These are phyloP conservation scores for Plasmodium malariae DNA, from an alignment of 169 alveolate genomes.

Conservation along the genomic window DNA sequence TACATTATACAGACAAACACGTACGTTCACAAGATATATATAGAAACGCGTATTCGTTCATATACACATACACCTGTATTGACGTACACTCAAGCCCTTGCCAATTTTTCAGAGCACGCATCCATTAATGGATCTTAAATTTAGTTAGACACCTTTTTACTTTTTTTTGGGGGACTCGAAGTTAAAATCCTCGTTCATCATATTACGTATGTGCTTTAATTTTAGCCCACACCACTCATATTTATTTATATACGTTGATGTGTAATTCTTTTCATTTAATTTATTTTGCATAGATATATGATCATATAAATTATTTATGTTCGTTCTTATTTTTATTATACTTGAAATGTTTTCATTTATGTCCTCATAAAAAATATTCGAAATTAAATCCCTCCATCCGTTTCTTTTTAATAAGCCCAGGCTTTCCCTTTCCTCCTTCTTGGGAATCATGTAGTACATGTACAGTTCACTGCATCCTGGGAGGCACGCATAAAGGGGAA, in stretches of 20 bases:
- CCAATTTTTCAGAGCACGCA: background rate
- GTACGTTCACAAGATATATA: background rate
- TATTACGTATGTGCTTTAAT: constrained; percentile 64
- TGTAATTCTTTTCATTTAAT: constrained; percentile 64
- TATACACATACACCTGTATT: background rate
- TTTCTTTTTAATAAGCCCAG: constrained; percentile 82
- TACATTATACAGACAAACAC: background rate
- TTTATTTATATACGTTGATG: constrained; percentile 48
- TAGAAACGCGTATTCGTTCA: too few species aligned
- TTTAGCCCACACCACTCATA: constrained; percentile 77
- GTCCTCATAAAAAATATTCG: constrained; percentile 76
- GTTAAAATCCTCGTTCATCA: constrained; percentile 65
- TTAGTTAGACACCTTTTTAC: background rate
- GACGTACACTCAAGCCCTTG: too few species aligned
- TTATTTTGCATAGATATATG: constrained; percentile 59
- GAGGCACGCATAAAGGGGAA: background rate
- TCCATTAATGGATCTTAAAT: background rate
- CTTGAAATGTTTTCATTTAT: constrained; percentile 81
- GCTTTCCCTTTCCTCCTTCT: constrained; percentile 79
- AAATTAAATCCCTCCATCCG: constrained; percentile 87
- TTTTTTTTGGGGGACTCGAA: constrained; percentile 63
- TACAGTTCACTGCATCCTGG: constrained; percentile 86
- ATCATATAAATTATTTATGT: constrained; percentile 24
- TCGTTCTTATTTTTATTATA: constrained; percentile 55
- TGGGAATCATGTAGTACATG: constrained; percentile 88